These are phyloP conservation scores for Cicer chorassanicum DNA, from an alignment of 306 rosid species.

Conservation along the genomic window DNA sequence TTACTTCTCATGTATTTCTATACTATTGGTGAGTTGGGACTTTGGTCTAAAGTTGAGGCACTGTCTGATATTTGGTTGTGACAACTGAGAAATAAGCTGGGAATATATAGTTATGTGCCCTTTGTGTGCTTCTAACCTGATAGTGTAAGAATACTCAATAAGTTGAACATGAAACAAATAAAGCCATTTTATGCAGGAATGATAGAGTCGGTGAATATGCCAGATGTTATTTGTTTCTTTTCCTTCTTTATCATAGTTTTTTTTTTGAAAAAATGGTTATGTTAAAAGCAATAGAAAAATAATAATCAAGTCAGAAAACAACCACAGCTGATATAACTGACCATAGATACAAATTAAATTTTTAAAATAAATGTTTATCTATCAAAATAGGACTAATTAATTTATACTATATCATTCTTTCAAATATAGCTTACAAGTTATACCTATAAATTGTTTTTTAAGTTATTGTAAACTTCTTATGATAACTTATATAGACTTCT, in stretches of 20 bases:
- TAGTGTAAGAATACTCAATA: constrained; percentile 41
- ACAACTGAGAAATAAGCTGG: constrained; percentile 38
- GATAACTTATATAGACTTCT: too few species aligned
- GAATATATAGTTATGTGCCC: constrained; percentile 19
- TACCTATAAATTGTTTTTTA: too few species aligned
- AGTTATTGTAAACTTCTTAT: too few species aligned
- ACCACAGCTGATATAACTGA: too few species aligned
- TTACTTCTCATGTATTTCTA: constrained; percentile 1
- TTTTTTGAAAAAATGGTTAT: too few species aligned
- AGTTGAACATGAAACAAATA: constrained; percentile 41
- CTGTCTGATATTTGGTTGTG: constrained; percentile 48
- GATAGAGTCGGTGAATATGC: neutral
- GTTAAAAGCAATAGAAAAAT: too few species aligned
- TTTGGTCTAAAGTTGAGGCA: constrained; percentile 45
- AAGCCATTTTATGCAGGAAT: neutral
- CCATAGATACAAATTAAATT: too few species aligned
- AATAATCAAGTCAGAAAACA: too few species aligned
- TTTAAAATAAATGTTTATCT: too few species aligned
- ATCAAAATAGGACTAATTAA: too few species aligned
- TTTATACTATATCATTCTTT: too few species aligned
- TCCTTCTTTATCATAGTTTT: neutral
- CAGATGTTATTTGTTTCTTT: neutral
- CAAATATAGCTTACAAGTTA: too few species aligned
- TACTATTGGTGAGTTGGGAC: constrained; percentile 46
- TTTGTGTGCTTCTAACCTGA: constrained; percentile 43